Base-by-base conservation (phyloP, 495 filamentous ascomycete species). In the Daldinia childiae region DNA sequence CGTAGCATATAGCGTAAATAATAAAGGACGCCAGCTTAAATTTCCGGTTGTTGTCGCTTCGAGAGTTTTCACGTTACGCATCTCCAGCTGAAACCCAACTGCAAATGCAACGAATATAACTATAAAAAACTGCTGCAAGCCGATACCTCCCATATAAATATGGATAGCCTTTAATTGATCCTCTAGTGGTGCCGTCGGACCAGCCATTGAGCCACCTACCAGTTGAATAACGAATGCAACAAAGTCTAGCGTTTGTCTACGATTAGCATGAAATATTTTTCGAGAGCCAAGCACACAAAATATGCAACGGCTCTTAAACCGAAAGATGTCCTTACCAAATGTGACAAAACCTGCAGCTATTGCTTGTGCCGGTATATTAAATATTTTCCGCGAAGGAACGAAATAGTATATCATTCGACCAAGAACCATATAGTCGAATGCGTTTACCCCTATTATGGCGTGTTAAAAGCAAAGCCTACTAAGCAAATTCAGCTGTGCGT, bases 401-500 rank as follows among this genome's bases (percentile, higher is more conserved):
- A 86, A 90, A 76, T 85, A 87, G 73, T 85, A 82, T 14, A 91
- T 85, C 81, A 92, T 83, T 5, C 90, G 83, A 5, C 85, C 90
- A 43, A 90, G 76, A n/a, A 87, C 83, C 88, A 91, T 89, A 77
- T 91, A 91, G 27, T 82, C 79, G 75, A 87, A 90, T 11, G 90
- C 90, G 51, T 91, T 90, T 54, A 90, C 81, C 85, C 87, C 78
- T 70, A 62, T 59, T 4, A 12, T 11, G 9, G 36, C n/a, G 12
- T 24, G 4, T 60, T 58, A 67, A 48, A 38, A 57, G 24, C 43
- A 21, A 0, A 45, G 12, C 21, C 6, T 48, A 62, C 57, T 38
- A 9, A 3, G 9, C 1, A 12, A n/a, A 12, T n/a, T 26, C 6
- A 24, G 43, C 3, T 1, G n/a, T 29, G 12, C 12, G 15, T 12